Base-by-base conservation (phyloP, 2,329 filamentous ascomycete genomes). In the Ophiocordyceps polyrhachis-furcata region DNA sequence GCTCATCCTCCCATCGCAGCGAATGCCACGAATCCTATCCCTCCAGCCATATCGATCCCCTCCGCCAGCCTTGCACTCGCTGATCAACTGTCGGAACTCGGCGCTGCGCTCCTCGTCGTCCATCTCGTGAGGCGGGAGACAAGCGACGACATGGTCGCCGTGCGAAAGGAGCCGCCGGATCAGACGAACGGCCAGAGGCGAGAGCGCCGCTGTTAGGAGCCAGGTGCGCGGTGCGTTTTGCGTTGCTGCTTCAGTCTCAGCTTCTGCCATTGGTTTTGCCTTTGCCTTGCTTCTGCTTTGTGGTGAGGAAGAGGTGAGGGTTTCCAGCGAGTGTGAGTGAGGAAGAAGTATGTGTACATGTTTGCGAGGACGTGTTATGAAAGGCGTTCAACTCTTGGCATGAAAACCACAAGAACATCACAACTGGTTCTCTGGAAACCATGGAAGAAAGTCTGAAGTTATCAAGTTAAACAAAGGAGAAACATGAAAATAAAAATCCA, bases 91-190 rank as follows among this genome's bases (percentile, higher is more conserved):
- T 46, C 83, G 78, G 61, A 93, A 93, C 60, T 88, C 84, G 53
- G 77, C 71, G 58, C 80, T 83, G 50, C 84, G 77, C 42, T 74
- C 73, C 37, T 81, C 80, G 59, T 88, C 74, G 54, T 88, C 83
- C 50, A 88, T 80, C 61, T 91, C 84, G 43, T 73, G 67, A 3
- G 85, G 81, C 42, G 83, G 77, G 31, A 95, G 71, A 45, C 88
- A 91, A 5, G 86, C 83, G 42, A 89, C 81, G 42, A 93, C 82
- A 58, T 82, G 88, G 62, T 96, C 91, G 43, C 91, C 89, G 62
- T 95, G 87, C n/a, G 77, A 76, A 42, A 96, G 79, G 40, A 93
- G 71, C 53, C 85, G 76, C 45, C 82, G 78, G 45, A 86, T 83
- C 47, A 95, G 72, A 41, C 84, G 81, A 48, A 94, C 82, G 45